phyloP scores from a whole-genome alignment of 495 filamentous ascomycete species.

The Trichoderma parareesei region DNA sequence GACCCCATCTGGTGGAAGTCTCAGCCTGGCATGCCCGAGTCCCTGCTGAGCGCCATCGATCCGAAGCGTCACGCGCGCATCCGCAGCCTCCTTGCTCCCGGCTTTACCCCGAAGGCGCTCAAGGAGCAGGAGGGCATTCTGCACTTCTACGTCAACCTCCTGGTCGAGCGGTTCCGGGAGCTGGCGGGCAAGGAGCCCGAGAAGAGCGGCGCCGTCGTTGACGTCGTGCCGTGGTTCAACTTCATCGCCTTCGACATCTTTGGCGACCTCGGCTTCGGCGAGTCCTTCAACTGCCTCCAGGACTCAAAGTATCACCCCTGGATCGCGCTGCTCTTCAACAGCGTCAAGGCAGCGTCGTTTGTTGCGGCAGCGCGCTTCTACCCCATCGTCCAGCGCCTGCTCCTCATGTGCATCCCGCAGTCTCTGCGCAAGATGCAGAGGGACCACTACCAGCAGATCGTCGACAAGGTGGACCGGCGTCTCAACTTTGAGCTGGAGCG shows the following conservation, averaged over 20 bases:
- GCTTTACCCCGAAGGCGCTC: slow-evolving; percentile 39
- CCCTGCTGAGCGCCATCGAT: slow-evolving; percentile 22
- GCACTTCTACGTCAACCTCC: slow-evolving; percentile 30
- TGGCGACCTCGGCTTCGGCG: slow-evolving; percentile 47
- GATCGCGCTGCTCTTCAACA: slow-evolving; percentile 30
- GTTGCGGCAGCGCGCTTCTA: slow-evolving; percentile 25
- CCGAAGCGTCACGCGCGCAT: slow-evolving; percentile 30
- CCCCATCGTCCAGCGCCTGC: slow-evolving; percentile 21
- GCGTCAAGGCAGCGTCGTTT: slow-evolving; percentile 23
- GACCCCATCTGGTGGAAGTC: slow-evolving; percentile 25
- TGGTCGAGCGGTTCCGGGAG: slow-evolving; percentile 27
- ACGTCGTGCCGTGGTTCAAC: slow-evolving; percentile 43
- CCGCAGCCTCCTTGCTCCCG: slow-evolving; percentile 35
- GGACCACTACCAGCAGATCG: slow-evolving; percentile 29
- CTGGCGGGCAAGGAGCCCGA: not conserved
- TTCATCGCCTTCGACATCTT: slow-evolving; percentile 53
- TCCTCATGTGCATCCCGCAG: slow-evolving; percentile 27
- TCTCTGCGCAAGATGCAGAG: slow-evolving; percentile 22
- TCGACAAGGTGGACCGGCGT: slow-evolving; percentile 34
- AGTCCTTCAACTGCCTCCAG: slow-evolving; percentile 42
- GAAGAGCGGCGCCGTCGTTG: slow-evolving; percentile 14
- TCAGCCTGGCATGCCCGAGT: slow-evolving; percentile 15
- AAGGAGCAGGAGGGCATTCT: slow-evolving; percentile 36
- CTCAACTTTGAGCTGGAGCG: slow-evolving; percentile 26
- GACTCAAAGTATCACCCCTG: slow-evolving; percentile 36